Evolutionary conservation across 306 rosid species (phyloP).

Genomic region (Nissolia schottii): DNA sequence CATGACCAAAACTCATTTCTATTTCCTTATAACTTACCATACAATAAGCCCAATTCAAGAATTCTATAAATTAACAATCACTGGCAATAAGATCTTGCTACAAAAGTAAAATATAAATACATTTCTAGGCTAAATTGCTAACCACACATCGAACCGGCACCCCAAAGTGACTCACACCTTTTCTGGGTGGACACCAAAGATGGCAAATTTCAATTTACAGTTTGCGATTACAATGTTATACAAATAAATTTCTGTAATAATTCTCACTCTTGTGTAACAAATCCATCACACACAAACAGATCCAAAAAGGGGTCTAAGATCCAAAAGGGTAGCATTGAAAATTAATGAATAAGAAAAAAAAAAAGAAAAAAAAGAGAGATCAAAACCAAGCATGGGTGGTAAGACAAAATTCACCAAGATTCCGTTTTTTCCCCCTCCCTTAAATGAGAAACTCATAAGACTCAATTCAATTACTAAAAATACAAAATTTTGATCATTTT

Average conservation of each 20-base stretch:
- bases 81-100: slow-evolving; percentile 10
- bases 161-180: background rate
- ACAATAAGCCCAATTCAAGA: background rate
- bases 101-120: background rate
- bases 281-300: slow-evolving; percentile 18
- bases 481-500: background rate
- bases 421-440: background rate
- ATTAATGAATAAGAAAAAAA: background rate
- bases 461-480: background rate
- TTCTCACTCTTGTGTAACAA: background rate
- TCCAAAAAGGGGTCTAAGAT: slow-evolving; percentile 23
- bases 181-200: background rate
- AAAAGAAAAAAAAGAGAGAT: background rate
- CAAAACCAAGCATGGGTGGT: background rate
- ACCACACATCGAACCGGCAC: background rate
- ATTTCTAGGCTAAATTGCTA: background rate
- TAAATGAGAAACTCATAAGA: background rate
- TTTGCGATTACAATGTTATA: background rate
- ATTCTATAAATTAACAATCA: background rate
- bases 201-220: background rate
- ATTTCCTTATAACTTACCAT: no score
- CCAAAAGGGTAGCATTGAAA: slow-evolving; percentile 16
- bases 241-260: background rate
- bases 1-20: background rate
- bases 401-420: background rate